A percentile compares a stretch with the other conserved stretches of the same genome.
phyloP scores from a whole-genome alignment of 805 yeast genomes.

The Starmerella apis region DNA sequence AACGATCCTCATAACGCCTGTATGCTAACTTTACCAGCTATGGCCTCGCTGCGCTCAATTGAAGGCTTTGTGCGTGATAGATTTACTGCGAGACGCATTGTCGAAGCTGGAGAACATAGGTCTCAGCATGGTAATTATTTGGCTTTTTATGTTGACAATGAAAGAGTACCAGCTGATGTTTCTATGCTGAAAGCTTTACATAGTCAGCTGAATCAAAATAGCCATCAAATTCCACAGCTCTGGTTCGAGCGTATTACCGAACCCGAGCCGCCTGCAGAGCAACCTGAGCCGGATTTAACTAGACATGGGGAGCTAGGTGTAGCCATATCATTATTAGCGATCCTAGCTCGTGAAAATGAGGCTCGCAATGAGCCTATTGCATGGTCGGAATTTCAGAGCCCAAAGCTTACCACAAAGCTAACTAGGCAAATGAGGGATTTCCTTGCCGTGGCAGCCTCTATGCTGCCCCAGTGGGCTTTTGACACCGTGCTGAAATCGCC shows the following conservation, averaged over 20 bases:
- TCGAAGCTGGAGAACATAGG: not conserved
- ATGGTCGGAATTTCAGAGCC: conserved; percentile 24
- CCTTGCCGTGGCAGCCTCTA: conserved; percentile 72
- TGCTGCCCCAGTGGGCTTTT: conserved; percentile 76
- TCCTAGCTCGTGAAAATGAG: conserved; percentile 12
- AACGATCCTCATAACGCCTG: not conserved
- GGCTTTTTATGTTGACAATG: conserved; percentile 8
- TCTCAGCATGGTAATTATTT: not conserved
- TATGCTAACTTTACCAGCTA: conserved; percentile 6
- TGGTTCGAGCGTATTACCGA: not conserved
- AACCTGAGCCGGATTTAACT: not conserved
- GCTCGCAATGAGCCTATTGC: conserved; percentile 8
- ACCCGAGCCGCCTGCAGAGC: not conserved
- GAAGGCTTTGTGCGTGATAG: conserved; percentile 11
- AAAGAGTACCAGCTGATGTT: conserved; percentile 7
- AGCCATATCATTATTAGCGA: conserved; percentile 10
- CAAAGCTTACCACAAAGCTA: conserved; percentile 75
- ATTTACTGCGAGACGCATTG: not conserved
- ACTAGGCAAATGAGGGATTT: conserved; percentile 86
- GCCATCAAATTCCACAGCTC: conserved; percentile 5
- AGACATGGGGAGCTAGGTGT: not conserved
- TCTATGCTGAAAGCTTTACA: conserved; percentile 11
- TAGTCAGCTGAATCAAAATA: not conserved
- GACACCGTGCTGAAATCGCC: conserved; percentile 63
- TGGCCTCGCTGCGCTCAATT: conserved; percentile 6